Percentiles rank a stretch among this genome's conserved stretches.
phyloP scores from a whole-genome alignment of 768 basidiomycete genomes.

The Trametes sanguinea region DNA sequence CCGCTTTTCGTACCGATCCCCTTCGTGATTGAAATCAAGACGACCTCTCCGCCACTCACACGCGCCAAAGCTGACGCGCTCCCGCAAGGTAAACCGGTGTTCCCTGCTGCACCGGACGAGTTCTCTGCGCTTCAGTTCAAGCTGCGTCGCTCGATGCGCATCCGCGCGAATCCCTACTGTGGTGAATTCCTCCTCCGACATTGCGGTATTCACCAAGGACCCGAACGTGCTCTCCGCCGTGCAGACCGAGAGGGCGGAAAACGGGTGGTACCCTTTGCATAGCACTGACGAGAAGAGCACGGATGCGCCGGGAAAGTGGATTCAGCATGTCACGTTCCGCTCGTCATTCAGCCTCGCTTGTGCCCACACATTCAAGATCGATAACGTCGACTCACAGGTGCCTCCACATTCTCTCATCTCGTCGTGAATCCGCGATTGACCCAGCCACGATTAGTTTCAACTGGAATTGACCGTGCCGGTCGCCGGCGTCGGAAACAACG shows the following conservation, averaged over 20 bases:
- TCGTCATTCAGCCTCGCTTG: slow-evolving; percentile 15
- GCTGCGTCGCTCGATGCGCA: slow-evolving; percentile 6
- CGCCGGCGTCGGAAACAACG: slow-evolving; percentile 20
- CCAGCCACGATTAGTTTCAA: neutral
- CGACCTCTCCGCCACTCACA: slow-evolving; percentile 15
- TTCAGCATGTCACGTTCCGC: slow-evolving; percentile 18
- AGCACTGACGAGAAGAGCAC: neutral
- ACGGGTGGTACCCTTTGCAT: slow-evolving; percentile 1
- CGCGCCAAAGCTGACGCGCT: slow-evolving; percentile 6
- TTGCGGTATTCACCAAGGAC: neutral
- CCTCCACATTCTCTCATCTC: neutral
- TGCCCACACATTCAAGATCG: slow-evolving; percentile 16
- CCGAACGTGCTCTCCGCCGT: neutral
- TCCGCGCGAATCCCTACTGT: neutral
- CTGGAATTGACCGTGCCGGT: slow-evolving; percentile 18
- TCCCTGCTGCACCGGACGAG: slow-evolving; percentile 6
- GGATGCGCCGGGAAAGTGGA: slow-evolving; percentile 16
- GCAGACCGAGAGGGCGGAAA: neutral
- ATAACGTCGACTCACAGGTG: slow-evolving; percentile 13
- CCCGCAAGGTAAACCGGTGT: slow-evolving; percentile 11
- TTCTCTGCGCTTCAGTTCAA: slow-evolving; percentile 7
- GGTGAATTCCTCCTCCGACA: neutral
- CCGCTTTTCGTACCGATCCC: slow-evolving; percentile 27
- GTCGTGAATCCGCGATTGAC: neutral
- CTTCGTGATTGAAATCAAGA: slow-evolving; percentile 20